Evolutionary conservation across 345 rosid genomes (phyloP).

Genomic region (Dimocarpus longan): DNA sequence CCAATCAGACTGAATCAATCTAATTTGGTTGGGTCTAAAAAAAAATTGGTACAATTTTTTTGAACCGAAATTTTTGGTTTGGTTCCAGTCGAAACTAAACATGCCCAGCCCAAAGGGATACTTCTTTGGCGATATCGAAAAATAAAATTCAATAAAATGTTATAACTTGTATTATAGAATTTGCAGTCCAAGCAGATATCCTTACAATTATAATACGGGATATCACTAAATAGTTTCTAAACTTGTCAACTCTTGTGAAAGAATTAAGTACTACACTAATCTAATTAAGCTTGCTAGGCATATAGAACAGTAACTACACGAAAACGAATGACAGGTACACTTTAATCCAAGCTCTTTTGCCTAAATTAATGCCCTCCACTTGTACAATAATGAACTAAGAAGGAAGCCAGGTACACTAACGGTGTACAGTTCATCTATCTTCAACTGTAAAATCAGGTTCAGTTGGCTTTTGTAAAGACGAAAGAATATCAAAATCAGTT

Average conservation of each 20-base stretch:
- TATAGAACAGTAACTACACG: neutral
- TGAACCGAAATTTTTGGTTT: too few species aligned
- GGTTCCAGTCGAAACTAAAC: too few species aligned
- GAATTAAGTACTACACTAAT: neutral
- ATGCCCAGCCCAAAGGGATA: too few species aligned
- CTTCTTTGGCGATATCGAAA: too few species aligned
- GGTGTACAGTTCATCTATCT: conserved; percentile 24
- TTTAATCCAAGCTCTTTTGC: neutral
- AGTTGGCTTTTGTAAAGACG: conserved; percentile 42
- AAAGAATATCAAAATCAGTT: conserved; percentile 18
- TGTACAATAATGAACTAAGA: neutral
- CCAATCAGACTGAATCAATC: too few species aligned
- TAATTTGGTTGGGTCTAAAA: too few species aligned
- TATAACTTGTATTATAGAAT: neutral
- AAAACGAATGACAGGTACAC: neutral
- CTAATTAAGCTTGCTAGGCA: neutral
- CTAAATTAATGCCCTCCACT: neutral
- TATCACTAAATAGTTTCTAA: neutral
- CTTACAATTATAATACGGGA: neutral
- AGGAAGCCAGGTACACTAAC: neutral
- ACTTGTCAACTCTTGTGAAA: neutral
- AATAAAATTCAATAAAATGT: neutral
- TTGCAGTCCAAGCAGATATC: neutral
- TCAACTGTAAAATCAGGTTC: conserved; percentile 47
- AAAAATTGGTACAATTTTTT: too few species aligned